Base-by-base conservation (phyloP, 2,329 filamentous ascomycete genomes). In the Hymenotorrendiella dingleyae region DNA sequence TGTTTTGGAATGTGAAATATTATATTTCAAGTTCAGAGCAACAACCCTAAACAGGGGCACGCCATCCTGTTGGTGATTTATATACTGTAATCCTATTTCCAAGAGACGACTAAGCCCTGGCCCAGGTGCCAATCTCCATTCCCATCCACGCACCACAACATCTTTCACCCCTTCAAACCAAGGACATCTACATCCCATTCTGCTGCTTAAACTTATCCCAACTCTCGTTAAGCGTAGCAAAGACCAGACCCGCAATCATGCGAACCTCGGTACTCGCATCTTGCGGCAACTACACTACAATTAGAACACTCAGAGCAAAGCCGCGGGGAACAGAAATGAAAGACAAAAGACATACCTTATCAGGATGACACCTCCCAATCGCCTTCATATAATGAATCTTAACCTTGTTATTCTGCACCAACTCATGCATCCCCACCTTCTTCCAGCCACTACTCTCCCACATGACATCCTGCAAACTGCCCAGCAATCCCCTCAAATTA, bases 311-410 rank as follows among this genome's bases (percentile, higher is more conserved):
- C n/a, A n/a, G n/a, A n/a, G n/a, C n/a, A n/a, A n/a, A n/a, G n/a
- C n/a, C n/a, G n/a, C n/a, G n/a, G n/a, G n/a, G 14, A 12, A n/a
- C 3, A n/a, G 41, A 17, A 23, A 34, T 4, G 24, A 32, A 20
- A 17, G 23, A 38, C 17, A 37, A 54, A 46, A 48, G 54, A 65
- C 79, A 66, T 73, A 96, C 93, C 84, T 98, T 98, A 65, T 98
- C 93, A 47, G 93, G 93, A 73, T 98, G 93, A 55, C 93, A 93
- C 73, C 96, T 97, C 9, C 84, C 87, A 74, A 98, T 97, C 5
- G 91, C 93, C 76, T 95, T 96, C 93, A 98, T 97, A 63, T 98
- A 98, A 47, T 86, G 74, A 52, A 98, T 84, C 77, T 98, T 98
- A 63, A 97, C 93, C 72, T 91, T 95, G 54, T 86, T 89, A 24